Evolutionary conservation across 2,329 filamentous ascomycete genomes (phyloP).

Genomic region (Cucurbitaria berberidis): DNA sequence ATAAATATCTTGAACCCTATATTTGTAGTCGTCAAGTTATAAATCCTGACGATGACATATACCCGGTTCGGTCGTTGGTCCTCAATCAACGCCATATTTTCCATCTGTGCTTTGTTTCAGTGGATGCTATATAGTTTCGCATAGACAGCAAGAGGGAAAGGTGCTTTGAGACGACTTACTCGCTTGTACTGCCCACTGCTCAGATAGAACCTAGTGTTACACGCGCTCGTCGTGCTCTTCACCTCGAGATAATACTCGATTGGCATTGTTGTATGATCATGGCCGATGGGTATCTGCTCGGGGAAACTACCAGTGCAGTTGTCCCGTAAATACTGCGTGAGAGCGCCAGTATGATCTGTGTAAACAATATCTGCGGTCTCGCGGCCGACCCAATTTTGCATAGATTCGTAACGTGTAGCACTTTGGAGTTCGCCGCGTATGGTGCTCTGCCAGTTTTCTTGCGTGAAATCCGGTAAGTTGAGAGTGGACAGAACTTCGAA

Average conservation of each 20-base stretch:
- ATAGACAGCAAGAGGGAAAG: not conserved
- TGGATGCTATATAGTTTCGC: not conserved
- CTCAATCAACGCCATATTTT: constrained; percentile 24
- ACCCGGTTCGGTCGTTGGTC: not conserved
- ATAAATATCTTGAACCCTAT: constrained; percentile 11
- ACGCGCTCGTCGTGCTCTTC: constrained; percentile 54
- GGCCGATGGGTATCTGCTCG: constrained; percentile 40
- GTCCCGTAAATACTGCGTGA: constrained; percentile 40
- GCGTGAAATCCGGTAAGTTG: constrained; percentile 45
- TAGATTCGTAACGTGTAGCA: constrained; percentile 51
- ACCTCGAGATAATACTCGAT: constrained; percentile 59
- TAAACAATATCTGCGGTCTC: constrained; percentile 60
- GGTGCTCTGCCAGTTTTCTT: constrained; percentile 57
- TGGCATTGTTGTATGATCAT: constrained; percentile 34
- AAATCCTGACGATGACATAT: constrained; percentile 15
- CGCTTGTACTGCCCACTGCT: constrained; percentile 54
- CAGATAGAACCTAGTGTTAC: constrained; percentile 55
- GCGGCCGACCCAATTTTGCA: constrained; percentile 49
- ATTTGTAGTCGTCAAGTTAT: constrained; percentile 5
- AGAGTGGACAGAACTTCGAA: constrained; percentile 51
- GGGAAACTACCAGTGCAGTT: constrained; percentile 17
- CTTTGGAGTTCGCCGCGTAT: constrained; percentile 52
- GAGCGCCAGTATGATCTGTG: constrained; percentile 44
- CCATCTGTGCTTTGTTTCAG: constrained; percentile 5
- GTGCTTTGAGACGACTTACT: constrained; percentile 20